A percentile compares a stretch with the other conserved stretches of the same genome.
phyloP scores from a whole-genome alignment of 768 basidiomycete genomes.

The Filobasidium wieringae region DNA sequence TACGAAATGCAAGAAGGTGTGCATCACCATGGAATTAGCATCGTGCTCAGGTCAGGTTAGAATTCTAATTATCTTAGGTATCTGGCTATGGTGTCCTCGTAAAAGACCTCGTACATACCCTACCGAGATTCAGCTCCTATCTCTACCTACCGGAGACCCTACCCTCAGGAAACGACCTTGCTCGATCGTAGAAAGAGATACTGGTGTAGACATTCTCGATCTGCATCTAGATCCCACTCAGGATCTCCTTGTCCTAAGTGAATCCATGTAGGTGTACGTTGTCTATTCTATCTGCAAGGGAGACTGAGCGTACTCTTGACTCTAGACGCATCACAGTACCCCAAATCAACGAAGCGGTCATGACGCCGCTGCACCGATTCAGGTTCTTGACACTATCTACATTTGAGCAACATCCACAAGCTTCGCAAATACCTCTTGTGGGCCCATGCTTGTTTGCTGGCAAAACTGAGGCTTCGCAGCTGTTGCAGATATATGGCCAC shows the following conservation, averaged over 20 bases:
- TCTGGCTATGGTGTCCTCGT: not conserved
- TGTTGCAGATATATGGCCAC: not conserved
- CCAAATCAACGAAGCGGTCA: no score
- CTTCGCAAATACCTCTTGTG: not conserved
- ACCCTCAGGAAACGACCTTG: not conserved
- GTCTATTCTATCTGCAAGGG: no score
- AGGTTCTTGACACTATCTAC: not conserved
- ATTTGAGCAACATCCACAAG: not conserved
- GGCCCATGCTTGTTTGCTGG: not conserved
- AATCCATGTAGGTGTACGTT: not conserved
- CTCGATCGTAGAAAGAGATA: not conserved
- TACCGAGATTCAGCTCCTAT: not conserved
- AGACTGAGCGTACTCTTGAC: no score
- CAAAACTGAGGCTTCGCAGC: not conserved
- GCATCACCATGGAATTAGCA: no score
- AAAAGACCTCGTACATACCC: not conserved
- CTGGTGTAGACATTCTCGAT: not conserved
- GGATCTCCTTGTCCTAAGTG: not conserved
- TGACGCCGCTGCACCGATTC: not conserved
- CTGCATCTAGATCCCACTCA: not conserved
- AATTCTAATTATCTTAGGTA: no score
- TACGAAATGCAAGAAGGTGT: not conserved
- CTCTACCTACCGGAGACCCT: not conserved
- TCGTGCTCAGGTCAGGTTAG: no score
- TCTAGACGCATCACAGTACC: no score